Conservation (phyloP, 2,329 filamentous ascomycete genomes). For the Mollisiaceae sp. region DNA sequence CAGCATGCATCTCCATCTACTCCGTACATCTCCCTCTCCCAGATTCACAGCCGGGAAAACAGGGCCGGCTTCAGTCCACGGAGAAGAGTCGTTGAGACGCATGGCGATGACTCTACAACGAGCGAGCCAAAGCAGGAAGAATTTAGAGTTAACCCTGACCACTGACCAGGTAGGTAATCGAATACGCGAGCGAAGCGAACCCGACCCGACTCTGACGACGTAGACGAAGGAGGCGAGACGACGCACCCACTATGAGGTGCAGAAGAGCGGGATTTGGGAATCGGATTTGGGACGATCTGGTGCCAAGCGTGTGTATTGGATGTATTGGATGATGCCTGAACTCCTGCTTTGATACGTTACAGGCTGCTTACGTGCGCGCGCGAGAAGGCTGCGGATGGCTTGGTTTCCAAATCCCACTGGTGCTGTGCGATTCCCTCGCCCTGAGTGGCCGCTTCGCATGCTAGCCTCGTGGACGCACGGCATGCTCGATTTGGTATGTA, state of each 20-base stretch:
- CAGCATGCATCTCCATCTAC: not conserved
- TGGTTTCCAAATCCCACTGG: slow-evolving; percentile 12
- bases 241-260: slow-evolving; percentile 15
- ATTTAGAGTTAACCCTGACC: slow-evolving; percentile 9
- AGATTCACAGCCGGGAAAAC: not conserved
- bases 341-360: slow-evolving; percentile 27
- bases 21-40: no score
- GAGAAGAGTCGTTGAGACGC: slow-evolving; percentile 18
- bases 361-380: slow-evolving; percentile 24
- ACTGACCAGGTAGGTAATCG: not conserved
- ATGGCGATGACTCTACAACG: slow-evolving; percentile 18
- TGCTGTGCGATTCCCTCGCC: slow-evolving; percentile 15
- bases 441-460: slow-evolving; percentile 16
- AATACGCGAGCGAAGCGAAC: not conserved
- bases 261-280: slow-evolving; percentile 24
- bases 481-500: slow-evolving; percentile 25
- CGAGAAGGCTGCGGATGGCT: slow-evolving; percentile 24
- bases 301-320: not conserved
- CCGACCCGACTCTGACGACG: slow-evolving; percentile 8
- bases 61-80: slow-evolving; percentile 1
- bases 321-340: slow-evolving; percentile 23
- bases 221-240: not conserved
- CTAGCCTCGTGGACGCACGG: slow-evolving; percentile 17
- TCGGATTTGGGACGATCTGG: no score
- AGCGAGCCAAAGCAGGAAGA: slow-evolving; percentile 6